Conservation (phyloP, 2,329 filamentous ascomycete species). For the Passalora sequoiae region DNA sequence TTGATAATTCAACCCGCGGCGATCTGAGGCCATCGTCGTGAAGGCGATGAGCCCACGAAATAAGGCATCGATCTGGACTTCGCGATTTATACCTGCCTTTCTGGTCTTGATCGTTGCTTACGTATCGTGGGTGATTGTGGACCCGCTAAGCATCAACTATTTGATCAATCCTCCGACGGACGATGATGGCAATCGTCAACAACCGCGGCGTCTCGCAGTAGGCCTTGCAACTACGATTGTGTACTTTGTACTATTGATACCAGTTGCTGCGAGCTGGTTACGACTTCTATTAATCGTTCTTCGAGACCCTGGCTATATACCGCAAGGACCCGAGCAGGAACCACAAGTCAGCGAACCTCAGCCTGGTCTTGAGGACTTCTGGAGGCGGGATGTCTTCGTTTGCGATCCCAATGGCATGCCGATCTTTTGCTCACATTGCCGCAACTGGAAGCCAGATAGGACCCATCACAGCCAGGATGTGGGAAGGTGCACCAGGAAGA, state of each 20-base stretch:
- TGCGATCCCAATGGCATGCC: conserved; percentile 81
- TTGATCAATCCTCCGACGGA: conserved; percentile 50
- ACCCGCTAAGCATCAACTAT: conserved; percentile 58
- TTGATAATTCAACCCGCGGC: neutral
- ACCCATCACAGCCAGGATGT: conserved; percentile 82
- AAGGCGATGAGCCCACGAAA: conserved; percentile 15
- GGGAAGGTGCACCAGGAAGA: conserved; percentile 74
- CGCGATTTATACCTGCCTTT: conserved; percentile 28
- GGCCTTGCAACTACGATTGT: conserved; percentile 66
- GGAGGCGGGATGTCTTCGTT: conserved; percentile 75
- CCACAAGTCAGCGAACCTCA: conserved; percentile 40
- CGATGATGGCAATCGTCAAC: neutral
- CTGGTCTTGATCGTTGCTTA: conserved; percentile 29
- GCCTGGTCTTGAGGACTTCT: conserved; percentile 68
- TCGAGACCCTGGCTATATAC: conserved; percentile 67
- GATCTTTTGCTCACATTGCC: conserved; percentile 77
- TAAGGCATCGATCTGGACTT: conserved; percentile 23
- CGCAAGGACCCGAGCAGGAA: conserved; percentile 48
- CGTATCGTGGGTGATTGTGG: conserved; percentile 29
- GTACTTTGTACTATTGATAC: conserved; percentile 66
- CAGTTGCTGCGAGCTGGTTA: conserved; percentile 63
- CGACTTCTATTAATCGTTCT: conserved; percentile 65
- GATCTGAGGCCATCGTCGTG: neutral
- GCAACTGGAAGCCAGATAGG: conserved; percentile 82
- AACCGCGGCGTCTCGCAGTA: conserved; percentile 45